Evolutionary conservation across 805 yeast species (phyloP).

Genomic region (Geotrichum ghanense): DNA sequence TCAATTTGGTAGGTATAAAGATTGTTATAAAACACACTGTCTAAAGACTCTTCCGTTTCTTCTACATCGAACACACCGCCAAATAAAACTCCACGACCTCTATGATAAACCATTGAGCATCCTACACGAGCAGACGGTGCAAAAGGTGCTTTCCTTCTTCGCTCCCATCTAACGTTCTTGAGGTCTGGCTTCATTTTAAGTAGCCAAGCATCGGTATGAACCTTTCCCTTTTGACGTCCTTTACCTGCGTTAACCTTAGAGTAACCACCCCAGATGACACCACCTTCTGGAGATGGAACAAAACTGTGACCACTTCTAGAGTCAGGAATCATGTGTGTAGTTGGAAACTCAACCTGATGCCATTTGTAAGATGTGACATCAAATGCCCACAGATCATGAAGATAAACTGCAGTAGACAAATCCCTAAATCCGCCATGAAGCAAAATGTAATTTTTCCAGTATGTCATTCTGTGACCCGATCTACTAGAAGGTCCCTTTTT

Average conservation of each 20-base stretch:
- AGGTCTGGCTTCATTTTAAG: constrained; percentile 80
- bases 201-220: constrained; percentile 75
- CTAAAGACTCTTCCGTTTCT: constrained; percentile 87
- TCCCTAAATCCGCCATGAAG: constrained; percentile 92
- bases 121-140: constrained; percentile 95
- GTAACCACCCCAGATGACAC: constrained; percentile 85
- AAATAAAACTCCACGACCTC: constrained; percentile 83
- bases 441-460: constrained; percentile 83
- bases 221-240: constrained; percentile 85
- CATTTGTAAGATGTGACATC: constrained; percentile 84
- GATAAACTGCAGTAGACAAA: constrained; percentile 70
- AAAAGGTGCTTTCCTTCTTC: constrained; percentile 80
- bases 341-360: constrained; percentile 81
- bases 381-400: constrained; percentile 84
- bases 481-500: constrained; percentile 67
- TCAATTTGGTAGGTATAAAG: constrained; percentile 75
- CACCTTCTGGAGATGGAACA: constrained; percentile 68
- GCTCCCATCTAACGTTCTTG: constrained; percentile 70
- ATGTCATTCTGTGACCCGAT: constrained; percentile 84
- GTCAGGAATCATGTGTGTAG: constrained; percentile 72
- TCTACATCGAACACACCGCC: constrained; percentile 95
- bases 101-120: constrained; percentile 76
- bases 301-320: constrained; percentile 90
- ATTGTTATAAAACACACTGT: constrained; percentile 73
- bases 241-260: constrained; percentile 83